Evolutionary conservation across 2,329 filamentous ascomycete species (phyloP).

Genomic region (Colletotrichum sp.): DNA sequence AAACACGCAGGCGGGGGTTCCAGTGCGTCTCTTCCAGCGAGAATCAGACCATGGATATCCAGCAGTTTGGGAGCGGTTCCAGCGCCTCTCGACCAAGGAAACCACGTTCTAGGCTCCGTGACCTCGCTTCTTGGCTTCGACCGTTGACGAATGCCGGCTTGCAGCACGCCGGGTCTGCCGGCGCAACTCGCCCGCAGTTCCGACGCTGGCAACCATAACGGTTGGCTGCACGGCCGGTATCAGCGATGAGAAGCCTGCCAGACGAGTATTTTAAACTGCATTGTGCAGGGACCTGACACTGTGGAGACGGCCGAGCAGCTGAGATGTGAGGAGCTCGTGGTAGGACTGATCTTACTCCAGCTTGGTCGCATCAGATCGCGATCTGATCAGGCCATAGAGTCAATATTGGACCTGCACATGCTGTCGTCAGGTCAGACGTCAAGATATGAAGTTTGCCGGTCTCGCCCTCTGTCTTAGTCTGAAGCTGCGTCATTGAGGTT

Average conservation of each 20-base stretch:
- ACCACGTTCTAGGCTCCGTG: constrained; percentile 16
- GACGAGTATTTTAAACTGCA: constrained; percentile 12
- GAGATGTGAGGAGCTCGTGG: constrained; percentile 14
- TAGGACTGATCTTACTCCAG: background rate
- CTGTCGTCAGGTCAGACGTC: background rate
- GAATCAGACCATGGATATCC: constrained; percentile 3
- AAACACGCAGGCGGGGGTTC: background rate
- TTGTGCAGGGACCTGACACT: constrained; percentile 18
- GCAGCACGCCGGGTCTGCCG: constrained; percentile 17
- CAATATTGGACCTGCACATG: background rate
- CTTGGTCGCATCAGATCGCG: constrained; percentile 15
- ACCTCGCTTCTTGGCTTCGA: constrained; percentile 2
- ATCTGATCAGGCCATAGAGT: background rate
- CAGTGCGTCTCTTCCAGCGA: background rate
- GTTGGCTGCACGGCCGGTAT: constrained; percentile 5
- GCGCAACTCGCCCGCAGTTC: constrained; percentile 20
- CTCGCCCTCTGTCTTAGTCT: background rate
- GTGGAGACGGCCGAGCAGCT: constrained; percentile 2
- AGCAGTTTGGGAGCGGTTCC: constrained; percentile 8
- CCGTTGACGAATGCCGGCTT: constrained; percentile 18
- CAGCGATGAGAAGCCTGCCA: constrained; percentile 4
- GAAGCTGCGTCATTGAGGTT: background rate
- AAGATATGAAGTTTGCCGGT: background rate
- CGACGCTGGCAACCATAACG: constrained; percentile 12
- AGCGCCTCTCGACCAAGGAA: constrained; percentile 1